Base-by-base conservation (phyloP, 2,329 filamentous ascomycete species). In the Diaporthe vexans region DNA sequence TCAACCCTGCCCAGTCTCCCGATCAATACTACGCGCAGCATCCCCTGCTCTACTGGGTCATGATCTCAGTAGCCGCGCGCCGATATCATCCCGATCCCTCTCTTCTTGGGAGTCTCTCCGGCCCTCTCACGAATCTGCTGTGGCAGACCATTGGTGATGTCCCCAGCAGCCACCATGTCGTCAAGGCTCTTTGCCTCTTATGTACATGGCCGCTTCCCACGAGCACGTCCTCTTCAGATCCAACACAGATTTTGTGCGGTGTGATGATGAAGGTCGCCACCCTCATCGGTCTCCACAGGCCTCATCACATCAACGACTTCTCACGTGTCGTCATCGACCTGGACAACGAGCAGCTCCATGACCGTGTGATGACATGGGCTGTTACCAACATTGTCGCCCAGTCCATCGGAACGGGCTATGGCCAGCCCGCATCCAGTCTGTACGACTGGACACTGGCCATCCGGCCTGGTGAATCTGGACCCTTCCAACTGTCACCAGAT, bases 221-320 rank as follows among this genome's bases (percentile, higher is more conserved):
- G n/a, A 95, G 93, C 82, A 94, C 92, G 7, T 95, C 93, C 1
- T 92, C 93, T 8, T 92, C 92, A 10, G 94, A 97, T 78, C 93
- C 94, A 3, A 96, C 94, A 1, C 94, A 95, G 80, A 95, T 94
- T 81, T 85, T 95, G 24, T 93, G 92, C 78, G 94, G 94, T 70
- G 91, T 95, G 76, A 95, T 96, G 93, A 95, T 96, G 91, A 95
- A 95, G 84, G 91, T 94, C 29, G 94, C 94, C 11, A 95, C 94
- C 77, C 94, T 94, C 77, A 95, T 95, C 78, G 94, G 94, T 26
- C 87, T 97, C 71, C 94, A 97, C 79, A 90, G 94, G 63, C 94
- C 94, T 17, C 94, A 93, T 72, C 92, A 95, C 81, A 94, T 94
- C 58, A 93, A 95, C 81, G 94, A 96, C 81, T 97, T 96, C 81